Base-by-base conservation (phyloP, 176 grass and related monocot species). In the Phyllostachys edulis region DNA sequence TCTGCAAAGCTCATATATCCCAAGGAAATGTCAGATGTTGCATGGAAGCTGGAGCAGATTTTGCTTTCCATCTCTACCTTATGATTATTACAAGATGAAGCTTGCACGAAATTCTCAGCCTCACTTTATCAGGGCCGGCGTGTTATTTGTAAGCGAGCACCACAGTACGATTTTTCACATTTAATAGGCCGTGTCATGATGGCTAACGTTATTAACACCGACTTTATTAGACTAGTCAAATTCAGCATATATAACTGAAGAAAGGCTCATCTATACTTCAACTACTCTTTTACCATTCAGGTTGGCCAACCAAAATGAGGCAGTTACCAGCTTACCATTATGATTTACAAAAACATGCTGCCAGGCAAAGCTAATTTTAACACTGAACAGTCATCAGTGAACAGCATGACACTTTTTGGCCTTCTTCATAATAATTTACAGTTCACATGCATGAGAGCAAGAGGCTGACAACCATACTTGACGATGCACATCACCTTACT, bases 271-370 rank as follows among this genome's bases (percentile, higher is more conserved):
- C 18, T 23, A 17, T 15, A 80, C 63, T 0, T 51, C 16, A 36
- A 8, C 40, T 64, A 6, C 71, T 38, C 27, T 47, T 64, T 2
- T 64, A 55, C 34, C 60, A 65, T 27, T 18, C 56, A 80, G 17
- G 36, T 14, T 80, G 61, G 6, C 39, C 49, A 68, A 47, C 65
- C 14, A 83, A 71, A 77, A 23, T n/a, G 16, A 51, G 21, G 20
- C 32, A 77, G 55, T 44, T 36, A 44, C 5, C 11, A 34, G 44
- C 15, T 34, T n/a, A 18, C 12, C 38, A 17, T 57, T 47, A 38
- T 51, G 66, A 78, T 79, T 45, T 84, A 88, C 87, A 84, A 24
- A 69, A 45, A 29, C 34, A 79, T 47, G 68, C n/a, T 34, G 8
- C 44, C 66, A 64, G 62, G 20, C 20, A 61, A 51, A 23, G 14